Evolutionary conservation across 2,329 filamentous ascomycete genomes (phyloP).

Genomic region (Aspergillus tanneri): DNA sequence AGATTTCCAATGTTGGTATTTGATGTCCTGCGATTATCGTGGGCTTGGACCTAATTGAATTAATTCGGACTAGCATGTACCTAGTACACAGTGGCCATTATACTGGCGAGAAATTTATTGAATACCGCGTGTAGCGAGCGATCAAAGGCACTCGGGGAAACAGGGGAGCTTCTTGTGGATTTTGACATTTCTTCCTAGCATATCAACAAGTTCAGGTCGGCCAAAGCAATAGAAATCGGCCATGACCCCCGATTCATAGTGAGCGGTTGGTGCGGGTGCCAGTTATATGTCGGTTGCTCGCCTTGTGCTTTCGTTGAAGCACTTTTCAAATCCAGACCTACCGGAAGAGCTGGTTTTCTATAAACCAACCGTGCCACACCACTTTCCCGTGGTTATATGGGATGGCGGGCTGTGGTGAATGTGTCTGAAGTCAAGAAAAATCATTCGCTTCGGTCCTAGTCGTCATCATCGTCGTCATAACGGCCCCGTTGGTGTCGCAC

Average conservation of each 20-base stretch:
- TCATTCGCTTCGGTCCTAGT: slow-evolving; percentile 45
- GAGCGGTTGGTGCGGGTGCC: not conserved
- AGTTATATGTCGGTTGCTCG: not conserved
- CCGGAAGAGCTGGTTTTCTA: not conserved
- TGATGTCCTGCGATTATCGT: too few species aligned
- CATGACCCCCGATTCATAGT: not conserved
- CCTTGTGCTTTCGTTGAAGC: not conserved
- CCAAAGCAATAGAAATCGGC: not conserved
- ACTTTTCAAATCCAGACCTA: not conserved
- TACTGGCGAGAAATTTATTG: not conserved
- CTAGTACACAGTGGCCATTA: not conserved
- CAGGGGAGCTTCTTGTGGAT: not conserved
- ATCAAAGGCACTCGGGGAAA: not conserved
- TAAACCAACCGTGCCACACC: not conserved
- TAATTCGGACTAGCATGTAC: too few species aligned
- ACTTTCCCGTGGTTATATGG: too few species aligned
- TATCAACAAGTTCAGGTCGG: not conserved
- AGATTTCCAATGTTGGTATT: too few species aligned
- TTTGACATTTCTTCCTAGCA: not conserved
- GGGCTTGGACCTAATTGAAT: too few species aligned
- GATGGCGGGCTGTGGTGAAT: too few species aligned
- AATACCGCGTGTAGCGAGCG: too few species aligned
- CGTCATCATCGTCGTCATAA: slow-evolving; percentile 47
- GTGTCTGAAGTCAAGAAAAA: not conserved
- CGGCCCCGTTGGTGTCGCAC: slow-evolving; percentile 26